Evolutionary conservation across 306 rosid genomes (phyloP).

Genomic region (Datisca glomerata): DNA sequence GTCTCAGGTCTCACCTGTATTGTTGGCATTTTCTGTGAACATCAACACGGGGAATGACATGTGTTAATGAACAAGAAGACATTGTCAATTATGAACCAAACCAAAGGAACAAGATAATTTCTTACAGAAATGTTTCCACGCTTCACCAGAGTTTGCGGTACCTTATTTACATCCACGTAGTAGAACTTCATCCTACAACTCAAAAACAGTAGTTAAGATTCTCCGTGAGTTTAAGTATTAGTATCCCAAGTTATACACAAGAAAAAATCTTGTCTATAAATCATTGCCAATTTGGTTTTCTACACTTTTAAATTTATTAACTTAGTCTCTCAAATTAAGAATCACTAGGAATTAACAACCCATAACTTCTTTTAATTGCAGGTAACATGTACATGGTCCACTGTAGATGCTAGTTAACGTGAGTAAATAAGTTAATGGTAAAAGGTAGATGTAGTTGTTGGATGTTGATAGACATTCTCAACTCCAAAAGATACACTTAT

Average conservation of each 20-base stretch:
- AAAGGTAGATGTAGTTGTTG: too few species aligned
- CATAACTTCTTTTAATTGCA: too few species aligned
- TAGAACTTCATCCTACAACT: slow-evolving; percentile 51
- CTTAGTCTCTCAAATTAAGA: not conserved
- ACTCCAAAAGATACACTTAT: too few species aligned
- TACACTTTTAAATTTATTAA: not conserved
- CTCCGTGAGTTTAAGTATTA: too few species aligned
- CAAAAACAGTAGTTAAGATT: not conserved
- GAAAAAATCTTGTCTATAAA: too few species aligned
- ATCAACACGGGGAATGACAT: slow-evolving; percentile 1
- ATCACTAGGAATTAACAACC: too few species aligned
- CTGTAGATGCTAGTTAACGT: too few species aligned
- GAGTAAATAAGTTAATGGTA: too few species aligned
- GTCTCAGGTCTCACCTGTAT: slow-evolving; percentile 46
- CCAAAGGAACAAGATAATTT: not conserved
- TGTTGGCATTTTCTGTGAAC: slow-evolving; percentile 89
- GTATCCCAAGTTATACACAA: too few species aligned
- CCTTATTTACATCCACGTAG: slow-evolving; percentile 81
- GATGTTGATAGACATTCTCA: too few species aligned
- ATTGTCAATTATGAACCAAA: not conserved
- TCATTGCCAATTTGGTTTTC: slow-evolving; percentile 1
- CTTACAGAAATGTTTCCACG: slow-evolving; percentile 81
- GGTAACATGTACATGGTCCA: too few species aligned
- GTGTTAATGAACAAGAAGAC: not conserved
- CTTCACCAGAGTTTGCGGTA: slow-evolving; percentile 68